These are phyloP conservation scores for Lathyrus oleraceus DNA, from an alignment of 306 rosid genomes.

Conservation along the genomic window DNA sequence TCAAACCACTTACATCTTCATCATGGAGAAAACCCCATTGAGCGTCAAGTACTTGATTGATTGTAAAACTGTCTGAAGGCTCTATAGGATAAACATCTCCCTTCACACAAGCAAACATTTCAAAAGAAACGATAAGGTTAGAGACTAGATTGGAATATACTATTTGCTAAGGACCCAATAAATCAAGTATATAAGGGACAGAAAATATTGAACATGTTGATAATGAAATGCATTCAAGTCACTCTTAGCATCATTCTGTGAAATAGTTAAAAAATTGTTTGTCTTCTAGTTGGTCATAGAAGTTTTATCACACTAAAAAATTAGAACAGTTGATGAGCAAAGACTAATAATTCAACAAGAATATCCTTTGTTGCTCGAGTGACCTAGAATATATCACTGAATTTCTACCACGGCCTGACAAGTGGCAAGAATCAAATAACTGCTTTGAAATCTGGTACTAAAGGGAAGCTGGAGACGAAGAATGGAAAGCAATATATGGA, in stretches of 20 bases:
- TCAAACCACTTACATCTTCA: conserved; percentile 67
- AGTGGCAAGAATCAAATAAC: conserved; percentile 5
- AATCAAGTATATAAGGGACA: conserved; percentile 16
- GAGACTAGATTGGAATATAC: conserved; percentile 18
- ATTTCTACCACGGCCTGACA: conserved; percentile 13
- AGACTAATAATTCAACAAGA: conserved; percentile 10
- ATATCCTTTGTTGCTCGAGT: conserved; percentile 4
- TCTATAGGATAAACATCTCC: conserved; percentile 96
- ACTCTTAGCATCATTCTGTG: conserved; percentile 18
- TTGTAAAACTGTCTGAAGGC: conserved; percentile 51
- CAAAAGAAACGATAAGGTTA: conserved; percentile 30
- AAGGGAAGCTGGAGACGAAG: background rate
- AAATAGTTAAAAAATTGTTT: conserved; percentile 14
- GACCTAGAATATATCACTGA: conserved; percentile 26
- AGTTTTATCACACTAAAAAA: conserved; percentile 14
- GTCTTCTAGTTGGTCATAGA: conserved; percentile 7
- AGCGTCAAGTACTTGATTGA: conserved; percentile 81
- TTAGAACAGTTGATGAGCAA: conserved; percentile 11
- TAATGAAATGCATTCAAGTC: conserved; percentile 12
- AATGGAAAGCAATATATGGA: background rate
- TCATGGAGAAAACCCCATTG: conserved; percentile 86
- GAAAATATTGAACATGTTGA: conserved; percentile 12
- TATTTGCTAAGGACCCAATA: conserved; percentile 18
- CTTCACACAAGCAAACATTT: conserved; percentile 44
- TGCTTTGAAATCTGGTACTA: conserved; percentile 8